Conservation (phyloP, 2,329 filamentous ascomycete species). For the Diplodia intermedia region DNA sequence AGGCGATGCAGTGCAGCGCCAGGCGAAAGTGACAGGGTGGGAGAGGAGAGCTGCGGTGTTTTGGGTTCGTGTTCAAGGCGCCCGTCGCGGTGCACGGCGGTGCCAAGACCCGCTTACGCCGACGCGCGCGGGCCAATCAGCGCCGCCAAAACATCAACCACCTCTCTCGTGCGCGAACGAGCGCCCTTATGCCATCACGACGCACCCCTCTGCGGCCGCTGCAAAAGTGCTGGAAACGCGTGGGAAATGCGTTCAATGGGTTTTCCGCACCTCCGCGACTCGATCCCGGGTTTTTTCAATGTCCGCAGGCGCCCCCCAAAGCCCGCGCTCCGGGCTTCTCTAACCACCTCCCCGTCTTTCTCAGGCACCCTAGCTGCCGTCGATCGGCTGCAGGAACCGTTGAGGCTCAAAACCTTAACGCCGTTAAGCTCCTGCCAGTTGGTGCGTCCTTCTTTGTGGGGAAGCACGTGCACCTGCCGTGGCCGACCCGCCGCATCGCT, state of each 20-base stretch:
- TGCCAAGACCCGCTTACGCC: conserved; percentile 31
- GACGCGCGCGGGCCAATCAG: conserved; percentile 27
- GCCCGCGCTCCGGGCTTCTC: conserved; percentile 7
- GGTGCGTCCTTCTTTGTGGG: conserved; percentile 34
- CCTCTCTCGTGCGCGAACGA: conserved; percentile 26
- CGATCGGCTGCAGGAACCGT: conserved; percentile 37
- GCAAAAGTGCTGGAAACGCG: conserved; percentile 6
- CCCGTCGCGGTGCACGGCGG: conserved; percentile 27
- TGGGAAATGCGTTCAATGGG: conserved; percentile 7
- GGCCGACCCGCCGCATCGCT: conserved; percentile 31
- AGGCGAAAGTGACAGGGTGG: conserved; percentile 1
- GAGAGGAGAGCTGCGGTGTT: conserved; percentile 24
- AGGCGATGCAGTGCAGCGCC: conserved; percentile 17
- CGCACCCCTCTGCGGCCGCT: conserved; percentile 25
- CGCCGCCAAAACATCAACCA: conserved; percentile 27
- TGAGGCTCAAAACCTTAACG: conserved; percentile 36
- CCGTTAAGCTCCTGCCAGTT: conserved; percentile 33
- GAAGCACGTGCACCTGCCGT: conserved; percentile 35
- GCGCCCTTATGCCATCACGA: conserved; percentile 24
- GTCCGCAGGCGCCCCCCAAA: neutral
- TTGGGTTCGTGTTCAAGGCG: conserved; percentile 33
- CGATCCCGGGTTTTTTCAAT: conserved; percentile 14
- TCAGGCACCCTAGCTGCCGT: conserved; percentile 34
- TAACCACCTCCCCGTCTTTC: conserved; percentile 28
- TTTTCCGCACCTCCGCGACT: conserved; percentile 30